A percentile compares a stretch with the other conserved stretches of the same genome.
Evolutionary conservation across 1,284 basidiomycete species (phyloP).

Genomic region (Ganoderma lucidum): DNA sequence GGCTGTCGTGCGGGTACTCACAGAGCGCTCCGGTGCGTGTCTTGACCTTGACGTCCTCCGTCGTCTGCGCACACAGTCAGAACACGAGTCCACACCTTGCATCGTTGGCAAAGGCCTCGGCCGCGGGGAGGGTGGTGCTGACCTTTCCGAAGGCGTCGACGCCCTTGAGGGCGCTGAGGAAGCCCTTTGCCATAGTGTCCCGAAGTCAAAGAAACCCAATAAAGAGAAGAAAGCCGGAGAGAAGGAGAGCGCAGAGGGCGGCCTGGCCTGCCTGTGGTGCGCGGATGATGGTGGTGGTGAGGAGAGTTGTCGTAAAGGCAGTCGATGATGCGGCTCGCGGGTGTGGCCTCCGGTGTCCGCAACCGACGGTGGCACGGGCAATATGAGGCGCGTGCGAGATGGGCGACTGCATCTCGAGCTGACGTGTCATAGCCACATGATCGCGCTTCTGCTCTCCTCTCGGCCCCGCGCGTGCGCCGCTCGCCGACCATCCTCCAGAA

Average conservation of each 20-base stretch:
- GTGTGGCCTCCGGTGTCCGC: constrained; percentile 9
- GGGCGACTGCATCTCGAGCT: constrained; percentile 11
- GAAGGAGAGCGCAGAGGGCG: constrained; percentile 34
- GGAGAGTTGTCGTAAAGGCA: constrained; percentile 24
- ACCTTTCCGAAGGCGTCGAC: constrained; percentile 99
- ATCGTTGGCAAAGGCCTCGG: background rate
- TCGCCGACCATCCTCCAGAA: constrained; percentile 34
- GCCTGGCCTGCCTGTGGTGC: constrained; percentile 20
- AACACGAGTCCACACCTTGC: constrained; percentile 6
- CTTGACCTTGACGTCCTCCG: constrained; percentile 98
- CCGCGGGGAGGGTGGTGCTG: constrained; percentile 22
- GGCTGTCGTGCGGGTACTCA: constrained; percentile 50
- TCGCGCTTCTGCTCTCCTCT: constrained; percentile 24
- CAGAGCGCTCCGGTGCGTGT: constrained; percentile 92
- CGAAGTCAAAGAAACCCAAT: constrained; percentile 40
- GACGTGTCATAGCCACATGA: constrained; percentile 37
- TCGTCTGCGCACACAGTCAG: constrained; percentile 67
- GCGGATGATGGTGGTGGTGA: constrained; percentile 34
- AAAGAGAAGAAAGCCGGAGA: constrained; percentile 34
- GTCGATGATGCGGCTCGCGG: constrained; percentile 8
- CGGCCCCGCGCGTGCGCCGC: constrained; percentile 17
- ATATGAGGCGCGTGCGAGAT: constrained; percentile 9
- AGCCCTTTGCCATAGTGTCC: constrained; percentile 67
- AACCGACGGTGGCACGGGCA: background rate
- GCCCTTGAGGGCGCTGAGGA: constrained; percentile 79